Evolutionary conservation across 345 rosid species (phyloP).

Genomic region (Laguncularia racemosa): DNA sequence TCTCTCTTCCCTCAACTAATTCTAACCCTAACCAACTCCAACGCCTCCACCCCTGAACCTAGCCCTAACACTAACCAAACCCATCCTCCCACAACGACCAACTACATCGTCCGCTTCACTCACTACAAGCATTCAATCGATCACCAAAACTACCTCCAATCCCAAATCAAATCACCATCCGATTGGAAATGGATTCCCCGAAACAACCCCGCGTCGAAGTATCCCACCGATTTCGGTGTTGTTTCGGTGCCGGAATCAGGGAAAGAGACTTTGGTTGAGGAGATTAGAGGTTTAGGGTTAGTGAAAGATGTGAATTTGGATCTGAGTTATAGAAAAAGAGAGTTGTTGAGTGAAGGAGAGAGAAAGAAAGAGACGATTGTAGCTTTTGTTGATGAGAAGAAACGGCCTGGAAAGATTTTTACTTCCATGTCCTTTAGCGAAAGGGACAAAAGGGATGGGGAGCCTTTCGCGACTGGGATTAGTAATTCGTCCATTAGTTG

Average conservation of each 20-base stretch:
- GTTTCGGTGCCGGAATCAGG: conserved; percentile 44
- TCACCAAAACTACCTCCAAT: conserved; percentile 54
- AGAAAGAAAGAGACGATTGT: conserved; percentile 13
- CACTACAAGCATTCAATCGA: conserved; percentile 45
- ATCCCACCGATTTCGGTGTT: conserved; percentile 81
- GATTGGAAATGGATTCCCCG: conserved; percentile 96
- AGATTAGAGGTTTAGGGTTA: conserved; percentile 46
- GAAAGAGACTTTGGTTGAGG: conserved; percentile 39
- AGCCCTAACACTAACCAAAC: conserved; percentile 7
- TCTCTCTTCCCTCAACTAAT: conserved; percentile 11
- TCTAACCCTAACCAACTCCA: conserved; percentile 9
- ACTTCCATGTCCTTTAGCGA: conserved; percentile 81
- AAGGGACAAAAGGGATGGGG: conserved; percentile 16
- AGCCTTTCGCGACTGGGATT: conserved; percentile 20
- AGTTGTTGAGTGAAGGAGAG: conserved; percentile 29
- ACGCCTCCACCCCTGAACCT: conserved; percentile 4
- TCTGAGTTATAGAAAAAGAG: conserved; percentile 50
- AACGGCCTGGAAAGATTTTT: conserved; percentile 86
- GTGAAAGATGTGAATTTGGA: conserved; percentile 85
- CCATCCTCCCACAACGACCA: conserved; percentile 11
- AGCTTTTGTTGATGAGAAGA: conserved; percentile 50
- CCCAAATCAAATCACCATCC: conserved; percentile 26
- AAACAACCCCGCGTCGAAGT: conserved; percentile 59
- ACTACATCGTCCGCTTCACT: conserved; percentile 77
- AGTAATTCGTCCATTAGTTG: conserved; percentile 64